Percentiles rank a stretch among this genome's conserved stretches.
Evolutionary conservation across 495 filamentous ascomycete species (phyloP).

Genomic region (Sabuloglossum arenarium): DNA sequence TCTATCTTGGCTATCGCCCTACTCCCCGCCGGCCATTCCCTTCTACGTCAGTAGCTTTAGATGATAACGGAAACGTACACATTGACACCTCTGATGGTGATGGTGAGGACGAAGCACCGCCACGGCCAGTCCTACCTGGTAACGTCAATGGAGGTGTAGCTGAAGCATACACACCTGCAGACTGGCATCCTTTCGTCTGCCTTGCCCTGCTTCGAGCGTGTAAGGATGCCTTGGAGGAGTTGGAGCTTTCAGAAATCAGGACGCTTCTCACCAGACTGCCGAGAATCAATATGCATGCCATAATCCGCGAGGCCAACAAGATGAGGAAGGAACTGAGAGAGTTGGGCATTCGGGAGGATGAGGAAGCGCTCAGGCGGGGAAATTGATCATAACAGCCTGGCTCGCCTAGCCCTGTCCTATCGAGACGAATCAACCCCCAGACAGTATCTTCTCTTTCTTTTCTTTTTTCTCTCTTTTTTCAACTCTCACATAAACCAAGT

Average conservation of each 20-base stretch:
- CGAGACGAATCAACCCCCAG: background rate
- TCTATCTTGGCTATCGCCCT: conserved; percentile 13
- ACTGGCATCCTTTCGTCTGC: conserved; percentile 14
- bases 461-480: background rate
- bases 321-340: conserved; percentile 1
- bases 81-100: conserved; percentile 9
- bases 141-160: background rate
- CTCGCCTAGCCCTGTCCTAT: background rate
- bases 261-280: conserved; percentile 11
- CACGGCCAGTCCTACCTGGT: background rate
- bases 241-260: conserved; percentile 14
- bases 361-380: conserved; percentile 1
- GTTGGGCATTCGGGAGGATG: background rate
- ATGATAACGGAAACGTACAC: background rate
- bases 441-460: background rate
- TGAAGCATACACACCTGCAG: conserved; percentile 13
- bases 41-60: background rate
- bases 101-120: background rate
- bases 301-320: background rate
- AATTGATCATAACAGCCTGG: background rate
- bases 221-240: conserved; percentile 12
- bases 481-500: background rate
- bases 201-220: conserved; percentile 12
- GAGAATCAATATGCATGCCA: conserved; percentile 11
- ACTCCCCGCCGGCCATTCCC: background rate